Evolutionary conservation across 345 rosid genomes (phyloP).

Genomic region (Lepidium aucheri): DNA sequence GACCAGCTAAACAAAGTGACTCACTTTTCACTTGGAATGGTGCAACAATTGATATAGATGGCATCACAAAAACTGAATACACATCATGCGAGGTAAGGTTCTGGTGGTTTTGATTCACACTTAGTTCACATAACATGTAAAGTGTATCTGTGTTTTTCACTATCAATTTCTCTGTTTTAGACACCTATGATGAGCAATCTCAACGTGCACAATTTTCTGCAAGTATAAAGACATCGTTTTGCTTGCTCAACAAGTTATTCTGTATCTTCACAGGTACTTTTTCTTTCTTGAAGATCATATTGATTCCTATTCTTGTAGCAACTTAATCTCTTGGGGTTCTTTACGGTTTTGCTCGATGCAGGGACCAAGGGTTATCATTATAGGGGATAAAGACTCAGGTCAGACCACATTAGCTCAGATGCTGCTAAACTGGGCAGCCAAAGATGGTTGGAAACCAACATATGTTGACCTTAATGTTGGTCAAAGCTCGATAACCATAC

Average conservation of each 20-base stretch:
- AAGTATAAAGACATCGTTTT: conserved; percentile 41
- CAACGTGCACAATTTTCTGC: conserved; percentile 52
- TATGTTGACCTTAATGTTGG: conserved; percentile 80
- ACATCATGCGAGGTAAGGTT: conserved; percentile 51
- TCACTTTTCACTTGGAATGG: conserved; percentile 51
- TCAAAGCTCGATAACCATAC: conserved; percentile 66
- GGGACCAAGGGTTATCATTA: conserved; percentile 84
- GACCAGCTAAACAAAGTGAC: neutral
- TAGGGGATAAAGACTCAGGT: conserved; percentile 65
- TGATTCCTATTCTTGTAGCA: neutral
- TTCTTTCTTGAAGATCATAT: neutral
- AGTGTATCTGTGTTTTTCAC: neutral
- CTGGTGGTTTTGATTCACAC: neutral
- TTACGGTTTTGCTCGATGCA: conserved; percentile 10
- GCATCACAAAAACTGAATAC: conserved; percentile 49
- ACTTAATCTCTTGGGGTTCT: neutral
- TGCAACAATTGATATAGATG: conserved; percentile 74
- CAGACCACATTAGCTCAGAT: conserved; percentile 67
- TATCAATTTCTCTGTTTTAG: conserved; percentile 26
- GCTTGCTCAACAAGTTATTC: conserved; percentile 9
- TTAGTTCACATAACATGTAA: neutral
- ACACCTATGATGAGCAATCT: conserved; percentile 82
- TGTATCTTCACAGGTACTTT: conserved; percentile 39
- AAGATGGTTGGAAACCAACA: conserved; percentile 75
- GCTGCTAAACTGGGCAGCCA: conserved; percentile 93